Evolutionary conservation across 768 basidiomycete genomes (phyloP), one percentile per base, ranked within the genome.

Genomic region (Suillus discolor): DNA sequence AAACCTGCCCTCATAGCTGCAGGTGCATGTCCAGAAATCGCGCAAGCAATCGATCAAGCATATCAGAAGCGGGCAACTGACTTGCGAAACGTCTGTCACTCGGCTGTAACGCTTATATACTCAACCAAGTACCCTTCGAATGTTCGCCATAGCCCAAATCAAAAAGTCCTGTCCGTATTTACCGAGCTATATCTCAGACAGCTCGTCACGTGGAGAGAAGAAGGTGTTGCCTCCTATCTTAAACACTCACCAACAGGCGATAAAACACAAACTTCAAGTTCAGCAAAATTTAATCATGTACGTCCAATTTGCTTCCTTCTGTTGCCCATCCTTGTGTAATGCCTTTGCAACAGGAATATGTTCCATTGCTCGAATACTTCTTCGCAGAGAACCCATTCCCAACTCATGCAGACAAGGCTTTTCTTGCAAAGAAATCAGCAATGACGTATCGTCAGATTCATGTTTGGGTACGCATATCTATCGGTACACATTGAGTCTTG

Each of bases 371-470:
- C 0, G 82, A 85, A 65, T 72, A 78, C 44, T 87, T 84, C 44
- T 86, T 86, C 42, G 71, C 79, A 9, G 71, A 77, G 16, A 84
- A 86, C 65, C 79, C 83, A 0, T 86, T 83, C 39, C 86, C 86
- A 0, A 80, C 81, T 0, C 72, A 73, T 0, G 71, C 74, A 0
- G 85, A 87, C 61, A 80, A 80, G 0, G 59, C 45, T 0, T 61
- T 75, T 0, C 72, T 87, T 0, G 86, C 86, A 0, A 64, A 73
- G 23, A 82, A 82, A 57, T 79, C 82, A 0, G 68, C 70, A 39
- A 86, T 87, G 84, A 71, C 79, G 0, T 70, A 70, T 0, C 67
- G 81, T 1, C 85, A 87, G 65, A 85, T 87, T 6, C 82, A 84
- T 69, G 82, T 86, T 61, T 87, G 86, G 86, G 85, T 86, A 66